Base-by-base conservation (phyloP, 2,329 filamentous ascomycete genomes). In the Calonectria montana region DNA sequence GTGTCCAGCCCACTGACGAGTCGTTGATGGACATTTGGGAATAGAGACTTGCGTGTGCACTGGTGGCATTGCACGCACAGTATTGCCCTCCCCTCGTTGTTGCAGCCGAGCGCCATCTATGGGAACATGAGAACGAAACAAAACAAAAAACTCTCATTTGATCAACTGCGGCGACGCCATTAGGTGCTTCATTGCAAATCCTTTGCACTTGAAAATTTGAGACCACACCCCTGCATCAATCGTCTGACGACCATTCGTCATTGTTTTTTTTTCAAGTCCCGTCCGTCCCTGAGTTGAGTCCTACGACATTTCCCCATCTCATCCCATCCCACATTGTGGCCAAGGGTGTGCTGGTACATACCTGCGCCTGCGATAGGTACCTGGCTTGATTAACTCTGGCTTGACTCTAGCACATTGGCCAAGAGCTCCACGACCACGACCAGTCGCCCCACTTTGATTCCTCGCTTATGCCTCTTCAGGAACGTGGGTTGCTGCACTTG, bases 381-480 rank as follows among this genome's bases (percentile, higher is more conserved):
- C 59, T 73, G 66, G 66, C 37, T 67, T 67, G 55, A 62, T 50
- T 67, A 63, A 65, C 55, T 45, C 67, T 70, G 67, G 41, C 48
- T 66, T 50, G 68, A 63, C 65, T 65, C 65, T 63, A 63, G 55
- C 64, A 71, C 47, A 48, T 47, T 62, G 68, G 68, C 63, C 62
- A 67, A 55, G 45, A 47, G 67, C 53, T 63, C 59, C 67, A 64
- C 27, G 50, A 12, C 37, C 63, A 68, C 41, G 50, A 67, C 70
- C 72, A 71, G 70, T 69, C 70, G 71, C 70, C 67, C 77, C 77
- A 78, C 74, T 67, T 35, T 31, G 64, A 74, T 73, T 77, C 72
- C 75, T 76, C 77, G 77, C 77, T 78, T 77, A 67, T 65, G 21
- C 73, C 71, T 63, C 66, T 77, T 75, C 71, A 77, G 77, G 74